phyloP scores from a whole-genome alignment of 169 alveolate species.

The Eimeria tenella region DNA sequence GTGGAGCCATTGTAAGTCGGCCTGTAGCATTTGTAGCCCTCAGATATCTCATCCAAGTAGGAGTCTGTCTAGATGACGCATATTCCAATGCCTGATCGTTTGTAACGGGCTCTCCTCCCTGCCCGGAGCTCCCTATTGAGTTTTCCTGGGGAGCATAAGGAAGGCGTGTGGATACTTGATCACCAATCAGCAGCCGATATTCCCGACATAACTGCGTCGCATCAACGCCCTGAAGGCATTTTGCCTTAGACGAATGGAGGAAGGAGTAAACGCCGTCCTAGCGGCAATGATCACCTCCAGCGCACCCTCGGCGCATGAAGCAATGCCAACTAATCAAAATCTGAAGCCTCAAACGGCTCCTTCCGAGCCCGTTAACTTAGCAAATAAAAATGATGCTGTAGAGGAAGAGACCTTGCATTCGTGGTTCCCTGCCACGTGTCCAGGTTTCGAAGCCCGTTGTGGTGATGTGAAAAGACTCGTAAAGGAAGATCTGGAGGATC shows the following conservation, averaged over 20 bases:
- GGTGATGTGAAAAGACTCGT: conserved; percentile 83
- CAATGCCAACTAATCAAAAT: not conserved
- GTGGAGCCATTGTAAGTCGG: no score
- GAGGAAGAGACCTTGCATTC: not conserved
- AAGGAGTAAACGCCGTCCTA: not conserved
- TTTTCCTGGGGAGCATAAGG: no score
- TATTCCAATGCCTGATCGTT: no score
- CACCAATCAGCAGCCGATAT: no score
- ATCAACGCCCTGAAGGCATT: no score
- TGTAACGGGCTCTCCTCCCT: no score
- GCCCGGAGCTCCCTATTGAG: no score
- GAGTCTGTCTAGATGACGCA: no score
- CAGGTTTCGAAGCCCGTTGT: conserved; percentile 81
- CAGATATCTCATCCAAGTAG: no score
- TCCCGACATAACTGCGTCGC: no score
- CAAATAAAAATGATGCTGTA: not conserved
- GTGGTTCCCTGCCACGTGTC: conserved; percentile 84
- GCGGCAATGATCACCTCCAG: conserved; percentile 1
- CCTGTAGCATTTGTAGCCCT: no score
- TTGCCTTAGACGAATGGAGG: not conserved
- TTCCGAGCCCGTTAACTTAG: not conserved
- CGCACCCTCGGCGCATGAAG: not conserved
- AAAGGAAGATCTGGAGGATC: conserved; percentile 82
- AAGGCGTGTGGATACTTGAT: no score
- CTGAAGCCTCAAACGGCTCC: not conserved